phyloP scores from a whole-genome alignment of 75 land plant species.

The Adiantum capillusveneris region DNA sequence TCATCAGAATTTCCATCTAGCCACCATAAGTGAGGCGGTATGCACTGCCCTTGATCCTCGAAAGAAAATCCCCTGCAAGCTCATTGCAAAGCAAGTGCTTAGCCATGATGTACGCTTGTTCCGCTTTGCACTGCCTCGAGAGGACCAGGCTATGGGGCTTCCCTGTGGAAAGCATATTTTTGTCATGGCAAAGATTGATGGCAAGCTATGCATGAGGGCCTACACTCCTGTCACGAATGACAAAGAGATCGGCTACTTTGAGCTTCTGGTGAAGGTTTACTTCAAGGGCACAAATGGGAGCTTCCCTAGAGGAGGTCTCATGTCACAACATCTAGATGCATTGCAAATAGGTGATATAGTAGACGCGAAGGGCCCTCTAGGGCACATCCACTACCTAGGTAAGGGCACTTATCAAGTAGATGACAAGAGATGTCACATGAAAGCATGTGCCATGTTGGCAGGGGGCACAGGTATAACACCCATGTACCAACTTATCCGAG shows the following conservation, averaged over 20 bases:
- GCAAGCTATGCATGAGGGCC: slow-evolving; percentile 86
- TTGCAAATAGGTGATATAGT: slow-evolving; percentile 41
- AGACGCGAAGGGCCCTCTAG: slow-evolving; percentile 75
- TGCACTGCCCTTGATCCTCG: slow-evolving; percentile 40
- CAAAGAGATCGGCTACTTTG: slow-evolving; percentile 64
- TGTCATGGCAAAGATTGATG: slow-evolving; percentile 53
- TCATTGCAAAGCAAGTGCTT: slow-evolving; percentile 32
- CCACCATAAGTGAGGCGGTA: slow-evolving; percentile 20
- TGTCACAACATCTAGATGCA: slow-evolving; percentile 75
- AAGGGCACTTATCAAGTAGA: slow-evolving; percentile 50
- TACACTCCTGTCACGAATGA: slow-evolving; percentile 72
- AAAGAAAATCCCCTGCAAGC: slow-evolving; percentile 53
- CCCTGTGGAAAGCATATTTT: slow-evolving; percentile 89
- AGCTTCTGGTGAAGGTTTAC: slow-evolving; percentile 78
- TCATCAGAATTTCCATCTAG: not conserved
- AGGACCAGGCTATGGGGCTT: slow-evolving; percentile 59
- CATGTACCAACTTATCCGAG: slow-evolving; percentile 79
- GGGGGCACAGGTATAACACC: slow-evolving; percentile 98
- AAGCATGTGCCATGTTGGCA: slow-evolving; percentile 68
- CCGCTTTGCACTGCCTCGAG: slow-evolving; percentile 57
- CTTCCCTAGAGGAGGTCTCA: slow-evolving; percentile 76
- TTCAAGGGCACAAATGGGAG: slow-evolving; percentile 52
- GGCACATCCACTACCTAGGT: slow-evolving; percentile 79
- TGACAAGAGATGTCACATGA: slow-evolving; percentile 42
- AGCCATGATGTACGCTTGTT: slow-evolving; percentile 66